Base-by-base conservation (phyloP, 106 monocot genomes). In the Platanthera guangdongensis region DNA sequence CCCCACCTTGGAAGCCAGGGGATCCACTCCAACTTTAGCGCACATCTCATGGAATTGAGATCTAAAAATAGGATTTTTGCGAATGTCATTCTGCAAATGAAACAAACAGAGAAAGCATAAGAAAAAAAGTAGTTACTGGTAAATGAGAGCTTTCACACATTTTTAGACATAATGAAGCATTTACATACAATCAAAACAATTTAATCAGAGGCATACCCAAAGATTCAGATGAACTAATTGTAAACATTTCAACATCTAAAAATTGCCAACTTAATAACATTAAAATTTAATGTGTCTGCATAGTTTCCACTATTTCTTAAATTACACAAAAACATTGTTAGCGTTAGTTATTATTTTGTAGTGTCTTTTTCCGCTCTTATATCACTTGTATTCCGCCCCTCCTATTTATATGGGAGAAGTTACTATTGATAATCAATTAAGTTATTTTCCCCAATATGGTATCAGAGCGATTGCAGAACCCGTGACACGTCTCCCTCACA, bases 1-100 rank as follows among this genome's bases (percentile, higher is more conserved):
- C 75, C 97, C 97, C 78, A 94, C 94, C 77, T 97, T 97, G 9
- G 97, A 97, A 32, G 97, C 97, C 63, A 97, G 77, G 68, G 97
- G 97, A 80, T 97, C 97, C 57, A 97, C 97, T 75, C 97, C 97
- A 64, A 97, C 83, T 86, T 94, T 94, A 39, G 97, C 93, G 82
- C 97, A 97, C 97, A 97, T 97, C 80, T 97, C 91, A 80, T 97
- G 97, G 60, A 97, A 97, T 53, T 97, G 97, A 67, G 93, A 75
- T 82, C 97, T 93, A 82, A 97, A 97, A 74, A 83, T 86, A 75
- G 97, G 97, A 30, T 97, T 89, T 81, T 97, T 97, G 54, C 91
- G 85, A 15, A 97, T 97, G 60, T 97, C 97, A 88, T 83, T 89
- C 96, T 96, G 91, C 87, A 89, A 72, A n/a, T 48, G 51, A 51